These are phyloP conservation scores for Vanrija sp. DNA, from an alignment of 1,284 basidiomycete genomes.

Conservation along the genomic window DNA sequence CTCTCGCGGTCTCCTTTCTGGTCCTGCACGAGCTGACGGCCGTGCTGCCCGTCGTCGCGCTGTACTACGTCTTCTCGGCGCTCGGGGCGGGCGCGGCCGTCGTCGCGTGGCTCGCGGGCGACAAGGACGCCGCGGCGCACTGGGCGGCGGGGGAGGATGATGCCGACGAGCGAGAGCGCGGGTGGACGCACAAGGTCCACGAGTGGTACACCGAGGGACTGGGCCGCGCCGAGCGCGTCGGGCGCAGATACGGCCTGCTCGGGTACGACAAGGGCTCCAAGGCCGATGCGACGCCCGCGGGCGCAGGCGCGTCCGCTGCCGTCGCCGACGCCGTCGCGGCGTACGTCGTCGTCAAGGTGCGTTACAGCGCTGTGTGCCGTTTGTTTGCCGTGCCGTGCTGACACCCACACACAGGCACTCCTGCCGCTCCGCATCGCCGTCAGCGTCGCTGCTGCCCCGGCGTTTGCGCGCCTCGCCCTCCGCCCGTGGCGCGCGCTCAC, in stretches of 20 bases:
- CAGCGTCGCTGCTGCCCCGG: slow-evolving; percentile 70
- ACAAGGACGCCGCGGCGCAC: neutral
- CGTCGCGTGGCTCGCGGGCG: slow-evolving; percentile 49
- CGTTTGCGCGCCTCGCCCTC: slow-evolving; percentile 63
- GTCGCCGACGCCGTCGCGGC: slow-evolving; percentile 63
- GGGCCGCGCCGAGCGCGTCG: slow-evolving; percentile 65
- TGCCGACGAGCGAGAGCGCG: slow-evolving; percentile 46
- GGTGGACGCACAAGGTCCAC: slow-evolving; percentile 38
- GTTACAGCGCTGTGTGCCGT: slow-evolving; percentile 14
- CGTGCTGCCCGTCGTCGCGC: slow-evolving; percentile 65
- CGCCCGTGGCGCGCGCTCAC: slow-evolving; percentile 52
- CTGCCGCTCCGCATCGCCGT: slow-evolving; percentile 69
- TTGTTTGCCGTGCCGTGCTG: neutral
- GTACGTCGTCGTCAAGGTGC: slow-evolving; percentile 77
- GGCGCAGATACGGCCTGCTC: slow-evolving; percentile 72
- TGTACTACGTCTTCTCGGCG: slow-evolving; percentile 68
- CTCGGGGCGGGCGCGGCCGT: slow-evolving; percentile 69
- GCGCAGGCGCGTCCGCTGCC: slow-evolving; percentile 20
- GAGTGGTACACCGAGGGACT: slow-evolving; percentile 72
- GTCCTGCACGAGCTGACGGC: slow-evolving; percentile 86
- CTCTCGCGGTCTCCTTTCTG: slow-evolving; percentile 72
- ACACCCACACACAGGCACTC: slow-evolving; percentile 57
- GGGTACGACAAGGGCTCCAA: slow-evolving; percentile 61
- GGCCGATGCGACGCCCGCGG: slow-evolving; percentile 15
- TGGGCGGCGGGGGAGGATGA: neutral